These are phyloP conservation scores for Scytalidium sp. DNA, from an alignment of 2,329 filamentous ascomycete genomes.

Conservation along the genomic window DNA sequence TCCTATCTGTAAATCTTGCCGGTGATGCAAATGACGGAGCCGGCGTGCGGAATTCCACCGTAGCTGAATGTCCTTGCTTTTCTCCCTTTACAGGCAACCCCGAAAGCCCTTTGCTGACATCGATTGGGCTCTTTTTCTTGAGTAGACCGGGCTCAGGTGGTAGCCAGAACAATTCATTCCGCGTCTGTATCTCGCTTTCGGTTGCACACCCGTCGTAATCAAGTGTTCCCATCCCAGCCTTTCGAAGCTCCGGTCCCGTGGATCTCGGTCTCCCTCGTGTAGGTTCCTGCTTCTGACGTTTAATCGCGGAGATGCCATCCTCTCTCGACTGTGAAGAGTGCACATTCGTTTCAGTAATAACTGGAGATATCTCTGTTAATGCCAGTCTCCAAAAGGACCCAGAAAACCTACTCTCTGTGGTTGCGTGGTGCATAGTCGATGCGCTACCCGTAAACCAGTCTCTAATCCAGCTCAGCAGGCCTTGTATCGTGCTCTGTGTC, in stretches of 20 bases:
- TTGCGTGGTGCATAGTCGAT: background rate
- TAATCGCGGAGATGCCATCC: constrained; percentile 13
- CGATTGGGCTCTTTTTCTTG: background rate
- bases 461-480: background rate
- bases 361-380: constrained; percentile 7
- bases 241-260: constrained; percentile 1
- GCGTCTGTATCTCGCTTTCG: background rate
- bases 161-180: constrained; percentile 12
- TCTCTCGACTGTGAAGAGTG: constrained; percentile 10
- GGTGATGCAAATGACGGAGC: background rate
- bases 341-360: constrained; percentile 12
- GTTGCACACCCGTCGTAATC: constrained; percentile 7
- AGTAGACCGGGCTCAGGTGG: constrained; percentile 11
- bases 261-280: constrained; percentile 8
- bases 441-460: background rate
- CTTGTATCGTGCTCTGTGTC: background rate
- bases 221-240: constrained; percentile 5
- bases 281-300: constrained; percentile 4
- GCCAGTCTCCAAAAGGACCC: background rate
- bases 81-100: background rate
- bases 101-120: background rate
- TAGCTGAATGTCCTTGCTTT: background rate
- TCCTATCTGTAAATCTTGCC: background rate
- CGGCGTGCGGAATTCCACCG: background rate
- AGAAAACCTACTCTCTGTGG: background rate